Conservation (phyloP, 2,329 filamentous ascomycete species). For the Lecanosticta acicola region DNA sequence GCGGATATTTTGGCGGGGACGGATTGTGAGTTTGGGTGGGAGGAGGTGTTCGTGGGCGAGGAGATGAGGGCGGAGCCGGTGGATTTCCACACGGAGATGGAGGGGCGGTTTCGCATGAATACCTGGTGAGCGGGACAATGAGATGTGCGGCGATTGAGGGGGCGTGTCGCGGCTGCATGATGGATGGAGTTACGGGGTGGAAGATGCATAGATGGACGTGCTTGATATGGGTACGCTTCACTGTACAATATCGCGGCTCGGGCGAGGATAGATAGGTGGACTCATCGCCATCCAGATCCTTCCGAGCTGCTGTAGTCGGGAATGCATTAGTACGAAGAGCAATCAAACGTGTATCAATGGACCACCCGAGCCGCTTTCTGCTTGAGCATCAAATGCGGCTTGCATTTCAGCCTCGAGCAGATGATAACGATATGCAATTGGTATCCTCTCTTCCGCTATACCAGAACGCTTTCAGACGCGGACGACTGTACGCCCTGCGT, state of each 20-base stretch:
- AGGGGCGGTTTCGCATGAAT: constrained; percentile 80
- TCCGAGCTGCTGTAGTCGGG: not conserved
- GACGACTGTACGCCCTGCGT: no score
- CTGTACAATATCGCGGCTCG: constrained; percentile 12
- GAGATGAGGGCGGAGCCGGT: constrained; percentile 62
- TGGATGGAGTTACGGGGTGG: constrained; percentile 2
- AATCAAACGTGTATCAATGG: not conserved
- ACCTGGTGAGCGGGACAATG: constrained; percentile 38
- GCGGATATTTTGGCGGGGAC: constrained; percentile 80
- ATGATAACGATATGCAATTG: no score
- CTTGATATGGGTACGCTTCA: constrained; percentile 4
- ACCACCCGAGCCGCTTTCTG: not conserved
- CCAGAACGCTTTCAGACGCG: no score
- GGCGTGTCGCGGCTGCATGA: not conserved
- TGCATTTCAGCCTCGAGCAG: no score
- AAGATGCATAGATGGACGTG: constrained; percentile 2
- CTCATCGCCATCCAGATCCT: not conserved
- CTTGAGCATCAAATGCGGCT: no score
- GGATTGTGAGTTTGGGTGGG: constrained; percentile 77
- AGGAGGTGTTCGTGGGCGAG: constrained; percentile 79
- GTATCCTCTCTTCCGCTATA: no score
- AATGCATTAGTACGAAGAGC: constrained; percentile 13
- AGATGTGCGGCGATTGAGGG: no score
- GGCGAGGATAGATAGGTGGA: not conserved
- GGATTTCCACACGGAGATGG: constrained; percentile 87